phyloP scores from a whole-genome alignment of 1,139 yeast species.

The Suhomyces panamericanus region DNA sequence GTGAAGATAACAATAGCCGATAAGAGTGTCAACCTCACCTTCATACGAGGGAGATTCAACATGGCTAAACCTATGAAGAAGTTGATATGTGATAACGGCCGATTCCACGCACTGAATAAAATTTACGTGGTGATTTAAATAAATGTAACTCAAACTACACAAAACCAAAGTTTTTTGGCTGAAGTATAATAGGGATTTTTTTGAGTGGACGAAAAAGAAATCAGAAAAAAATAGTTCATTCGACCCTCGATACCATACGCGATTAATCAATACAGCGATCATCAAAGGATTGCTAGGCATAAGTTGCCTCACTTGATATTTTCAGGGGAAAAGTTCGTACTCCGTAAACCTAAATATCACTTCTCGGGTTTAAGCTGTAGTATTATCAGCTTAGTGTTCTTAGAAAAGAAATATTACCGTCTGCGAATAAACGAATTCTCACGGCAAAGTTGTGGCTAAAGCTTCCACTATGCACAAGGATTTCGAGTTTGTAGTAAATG shows the following conservation, averaged over 20 bases:
- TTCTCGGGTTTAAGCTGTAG: too few species aligned
- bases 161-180: slow-evolving; percentile 3
- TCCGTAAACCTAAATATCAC: too few species aligned
- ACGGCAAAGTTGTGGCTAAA: too few species aligned
- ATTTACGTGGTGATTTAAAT: slow-evolving; percentile 4
- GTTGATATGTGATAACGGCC: slow-evolving; percentile 2
- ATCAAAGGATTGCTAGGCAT: too few species aligned
- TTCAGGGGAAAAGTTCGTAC: too few species aligned
- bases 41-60: slow-evolving; percentile 10
- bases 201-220: slow-evolving; percentile 1
- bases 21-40: slow-evolving; percentile 7
- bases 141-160: slow-evolving; percentile 1
- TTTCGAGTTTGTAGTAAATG: too few species aligned
- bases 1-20: slow-evolving; percentile 5
- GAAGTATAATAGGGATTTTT: slow-evolving; percentile 2
- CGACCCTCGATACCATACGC: slow-evolving; percentile 2
- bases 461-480: too few species aligned
- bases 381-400: too few species aligned
- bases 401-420: too few species aligned
- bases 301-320: too few species aligned
- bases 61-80: slow-evolving; percentile 4
- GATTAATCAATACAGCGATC: neutral
- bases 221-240: neutral
- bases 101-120: slow-evolving; percentile 4
- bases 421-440: too few species aligned